Evolutionary conservation across 2,329 filamentous ascomycete genomes (phyloP), one percentile per base, ranked within the genome.

Genomic region (Phyllosticta citribraziliensis): DNA sequence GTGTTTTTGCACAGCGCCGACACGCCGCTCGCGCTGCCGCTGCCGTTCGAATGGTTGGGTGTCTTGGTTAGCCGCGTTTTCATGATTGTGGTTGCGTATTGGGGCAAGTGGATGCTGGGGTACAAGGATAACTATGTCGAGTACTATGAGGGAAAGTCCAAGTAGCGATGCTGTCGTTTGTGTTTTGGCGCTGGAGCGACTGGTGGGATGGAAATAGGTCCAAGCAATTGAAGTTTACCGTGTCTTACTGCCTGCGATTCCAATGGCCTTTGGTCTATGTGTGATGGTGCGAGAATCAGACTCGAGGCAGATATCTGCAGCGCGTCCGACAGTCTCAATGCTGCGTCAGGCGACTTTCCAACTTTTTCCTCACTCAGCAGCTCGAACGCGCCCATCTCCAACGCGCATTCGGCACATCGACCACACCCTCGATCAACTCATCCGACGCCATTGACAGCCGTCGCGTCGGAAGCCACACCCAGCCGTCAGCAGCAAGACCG

Each of bases 11-110:
- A 54, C 53, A 54, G 56, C 40, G 58, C 58, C 2, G 58, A 61
- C 12, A 61, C 58, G 27, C 51, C 56, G 14, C 19, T 61, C 25
- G 58, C 56, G 58, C 54, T 61, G 58, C 58, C 58, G 40, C 40
- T 47, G 40, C 40, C 40, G 17, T n/a, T 5, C 17, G 40, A 47
- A 14, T n/a, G 40, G 17, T 17, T n/a, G 40, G 40, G 40, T 17
- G n/a, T 47, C 17, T 47, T 17, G 40, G 40, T 47, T n/a, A 47
- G 40, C 40, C 40, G 40, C 40, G 40, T 47, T 17, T 47, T 47
- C 19, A 47, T 47, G 40, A 47, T 47, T 47, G 6, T 47, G 40
- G 40, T 47, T n/a, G 40, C 40, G 40, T 47, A 47, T 47, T 47
- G 40, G 40, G 40, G 40, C 40, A 47, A 47, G 40, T 47, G 40